These are phyloP conservation scores for Sanghuangporus weigelae DNA, from an alignment of 1,284 basidiomycete species.

Conservation along the genomic window DNA sequence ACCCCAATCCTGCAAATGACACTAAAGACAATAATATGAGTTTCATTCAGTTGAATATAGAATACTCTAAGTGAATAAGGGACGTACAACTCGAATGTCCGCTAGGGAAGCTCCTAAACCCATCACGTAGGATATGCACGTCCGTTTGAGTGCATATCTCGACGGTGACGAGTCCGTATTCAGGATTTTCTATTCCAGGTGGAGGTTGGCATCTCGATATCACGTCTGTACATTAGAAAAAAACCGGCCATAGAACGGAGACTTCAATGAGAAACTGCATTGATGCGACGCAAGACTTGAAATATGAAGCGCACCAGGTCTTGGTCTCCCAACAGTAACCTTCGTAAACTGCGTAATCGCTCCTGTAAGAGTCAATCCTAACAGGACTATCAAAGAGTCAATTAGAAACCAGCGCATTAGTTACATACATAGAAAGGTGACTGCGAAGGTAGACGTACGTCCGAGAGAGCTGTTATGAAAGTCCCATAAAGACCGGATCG, in stretches of 20 bases:
- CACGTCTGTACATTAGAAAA: slow-evolving; percentile 44
- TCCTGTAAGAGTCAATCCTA: slow-evolving; percentile 73
- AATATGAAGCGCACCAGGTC: slow-evolving; percentile 51
- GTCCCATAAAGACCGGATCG: slow-evolving; percentile 84
- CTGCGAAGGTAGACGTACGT: slow-evolving; percentile 39
- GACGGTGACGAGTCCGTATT: slow-evolving; percentile 70
- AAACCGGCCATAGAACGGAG: not conserved
- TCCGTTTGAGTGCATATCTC: slow-evolving; percentile 78
- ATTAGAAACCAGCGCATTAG: not conserved
- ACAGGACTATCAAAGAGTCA: slow-evolving; percentile 47
- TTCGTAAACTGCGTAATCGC: slow-evolving; percentile 84
- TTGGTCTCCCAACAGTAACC: slow-evolving; percentile 84
- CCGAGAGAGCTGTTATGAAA: slow-evolving; percentile 80
- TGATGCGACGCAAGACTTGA: not conserved
- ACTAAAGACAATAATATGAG: slow-evolving; percentile 38
- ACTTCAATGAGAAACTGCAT: not conserved
- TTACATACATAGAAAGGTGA: slow-evolving; percentile 13
- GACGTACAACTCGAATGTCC: slow-evolving; percentile 81
- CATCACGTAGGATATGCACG: slow-evolving; percentile 60
- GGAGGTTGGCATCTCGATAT: slow-evolving; percentile 80
- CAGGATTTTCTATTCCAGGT: slow-evolving; percentile 58
- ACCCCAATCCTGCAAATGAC: slow-evolving; percentile 90
- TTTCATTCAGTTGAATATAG: not conserved
- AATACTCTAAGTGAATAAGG: slow-evolving; percentile 2
- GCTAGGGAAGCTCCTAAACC: slow-evolving; percentile 91